Evolutionary conservation across 2,329 filamentous ascomycete species (phyloP).

Genomic region (Hypomyces perniciosus): DNA sequence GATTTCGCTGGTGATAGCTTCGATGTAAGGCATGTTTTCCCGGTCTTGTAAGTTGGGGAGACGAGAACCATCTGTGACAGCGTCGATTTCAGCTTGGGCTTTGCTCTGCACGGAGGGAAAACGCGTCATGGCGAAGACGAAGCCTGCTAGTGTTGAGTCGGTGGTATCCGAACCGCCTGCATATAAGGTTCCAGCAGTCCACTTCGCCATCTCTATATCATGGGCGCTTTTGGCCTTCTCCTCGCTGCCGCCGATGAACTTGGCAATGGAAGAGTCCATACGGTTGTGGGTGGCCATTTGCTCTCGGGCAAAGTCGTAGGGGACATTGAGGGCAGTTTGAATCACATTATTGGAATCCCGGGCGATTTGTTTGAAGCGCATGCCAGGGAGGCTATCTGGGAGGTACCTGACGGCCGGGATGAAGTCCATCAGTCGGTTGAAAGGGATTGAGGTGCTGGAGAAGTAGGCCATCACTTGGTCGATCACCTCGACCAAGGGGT

Average conservation of each 20-base stretch:
- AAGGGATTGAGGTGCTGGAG: slow-evolving; percentile 19
- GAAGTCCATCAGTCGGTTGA: slow-evolving; percentile 20
- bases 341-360: slow-evolving; percentile 13
- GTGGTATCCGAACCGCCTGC: slow-evolving; percentile 12
- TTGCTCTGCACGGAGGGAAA: slow-evolving; percentile 35
- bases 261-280: neutral
- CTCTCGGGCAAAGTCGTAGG: neutral
- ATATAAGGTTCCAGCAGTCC: neutral
- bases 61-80: slow-evolving; percentile 34
- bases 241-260: too few species aligned
- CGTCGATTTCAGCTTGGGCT: slow-evolving; percentile 36
- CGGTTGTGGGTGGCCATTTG: neutral
- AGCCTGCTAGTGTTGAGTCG: slow-evolving; percentile 14
- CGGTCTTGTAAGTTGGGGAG: slow-evolving; percentile 38
- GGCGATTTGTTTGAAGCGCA: slow-evolving; percentile 19
- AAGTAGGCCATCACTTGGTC: slow-evolving; percentile 19
- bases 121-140: slow-evolving; percentile 42
- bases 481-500: slow-evolving; percentile 17
- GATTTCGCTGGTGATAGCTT: slow-evolving; percentile 24
- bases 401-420: slow-evolving; percentile 15
- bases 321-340: neutral
- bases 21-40: slow-evolving; percentile 36
- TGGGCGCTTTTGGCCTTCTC: too few species aligned
- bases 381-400: slow-evolving; percentile 18
- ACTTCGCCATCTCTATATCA: neutral